A percentile compares a stretch with the other conserved stretches of the same genome.
Evolutionary conservation across 2,329 filamentous ascomycete species (phyloP).

Genomic region (Mycosphaerella arachidis): DNA sequence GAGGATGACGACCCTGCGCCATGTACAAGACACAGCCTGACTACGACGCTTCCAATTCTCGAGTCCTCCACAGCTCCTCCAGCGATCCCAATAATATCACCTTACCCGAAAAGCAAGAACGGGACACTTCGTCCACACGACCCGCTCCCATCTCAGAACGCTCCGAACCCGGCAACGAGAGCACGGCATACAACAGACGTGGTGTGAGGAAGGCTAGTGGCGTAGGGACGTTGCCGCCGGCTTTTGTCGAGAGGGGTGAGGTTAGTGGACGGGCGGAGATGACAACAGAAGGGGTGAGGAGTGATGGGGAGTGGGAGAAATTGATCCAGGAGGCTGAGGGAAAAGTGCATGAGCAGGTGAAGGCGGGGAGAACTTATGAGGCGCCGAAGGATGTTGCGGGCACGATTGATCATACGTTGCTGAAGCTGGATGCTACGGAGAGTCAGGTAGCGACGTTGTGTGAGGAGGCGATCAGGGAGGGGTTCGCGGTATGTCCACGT

Average conservation of each 20-base stretch:
- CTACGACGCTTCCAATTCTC: neutral
- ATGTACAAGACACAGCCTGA: neutral
- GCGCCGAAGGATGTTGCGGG: constrained; percentile 23
- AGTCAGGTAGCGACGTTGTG: constrained; percentile 52
- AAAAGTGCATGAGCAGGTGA: constrained; percentile 11
- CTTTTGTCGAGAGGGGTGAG: constrained; percentile 6
- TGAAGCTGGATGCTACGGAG: constrained; percentile 46
- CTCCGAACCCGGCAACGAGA: neutral
- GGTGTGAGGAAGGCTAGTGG: neutral
- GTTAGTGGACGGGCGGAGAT: constrained; percentile 5
- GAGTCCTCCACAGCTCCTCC: neutral
- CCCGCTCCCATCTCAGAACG: neutral
- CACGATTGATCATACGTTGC: constrained; percentile 47
- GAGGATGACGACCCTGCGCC: neutral
- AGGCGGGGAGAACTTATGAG: constrained; percentile 6
- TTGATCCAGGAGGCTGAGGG: constrained; percentile 37
- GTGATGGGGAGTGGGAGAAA: constrained; percentile 42
- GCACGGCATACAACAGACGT: neutral
- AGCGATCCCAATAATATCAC: neutral
- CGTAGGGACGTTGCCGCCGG: constrained; percentile 1
- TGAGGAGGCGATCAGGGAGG: constrained; percentile 47
- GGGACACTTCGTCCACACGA: neutral
- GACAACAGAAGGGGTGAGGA: constrained; percentile 38
- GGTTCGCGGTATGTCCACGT: constrained; percentile 40
- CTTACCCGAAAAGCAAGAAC: neutral